A percentile compares a stretch with the other conserved stretches of the same genome.
Evolutionary conservation across 352 stramenopile species (phyloP).

Genomic region (Phytopythium helicoides): DNA sequence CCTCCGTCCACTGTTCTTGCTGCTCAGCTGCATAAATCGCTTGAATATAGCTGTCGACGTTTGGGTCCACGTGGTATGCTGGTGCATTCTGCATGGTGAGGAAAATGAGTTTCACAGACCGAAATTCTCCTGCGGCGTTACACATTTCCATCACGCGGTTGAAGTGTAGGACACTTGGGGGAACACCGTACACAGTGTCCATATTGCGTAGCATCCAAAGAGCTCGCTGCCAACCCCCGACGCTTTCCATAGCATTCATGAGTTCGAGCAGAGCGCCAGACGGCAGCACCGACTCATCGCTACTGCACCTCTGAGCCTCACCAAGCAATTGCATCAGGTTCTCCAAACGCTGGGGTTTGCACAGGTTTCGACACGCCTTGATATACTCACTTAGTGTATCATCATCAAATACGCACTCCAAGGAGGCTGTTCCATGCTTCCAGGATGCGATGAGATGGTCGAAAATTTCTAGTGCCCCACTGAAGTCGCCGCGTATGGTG

Average conservation of each 20-base stretch:
- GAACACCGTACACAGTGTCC: slow-evolving; percentile 31
- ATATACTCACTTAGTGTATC: slow-evolving; percentile 43
- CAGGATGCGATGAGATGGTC: slow-evolving; percentile 22
- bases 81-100: slow-evolving; percentile 54
- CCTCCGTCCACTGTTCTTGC: slow-evolving; percentile 57
- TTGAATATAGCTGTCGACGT: slow-evolving; percentile 69
- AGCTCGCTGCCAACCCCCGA: slow-evolving; percentile 47
- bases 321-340: slow-evolving; percentile 29
- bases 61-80: slow-evolving; percentile 44
- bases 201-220: slow-evolving; percentile 49
- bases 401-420: slow-evolving; percentile 22
- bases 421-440: not conserved
- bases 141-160: slow-evolving; percentile 63
- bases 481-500: slow-evolving; percentile 32
- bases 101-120: slow-evolving; percentile 62
- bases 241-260: slow-evolving; percentile 39
- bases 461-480: slow-evolving; percentile 36
- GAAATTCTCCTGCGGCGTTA: slow-evolving; percentile 50
- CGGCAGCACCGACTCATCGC: slow-evolving; percentile 9
- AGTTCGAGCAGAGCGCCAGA: slow-evolving; percentile 36
- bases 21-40: slow-evolving; percentile 69
- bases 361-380: slow-evolving; percentile 21
- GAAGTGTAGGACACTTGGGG: slow-evolving; percentile 46
- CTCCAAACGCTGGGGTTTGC: slow-evolving; percentile 31
- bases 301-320: slow-evolving; percentile 29